Evolutionary conservation across 2,329 filamentous ascomycete species (phyloP).

Genomic region (Amesomyces nigricolor): DNA sequence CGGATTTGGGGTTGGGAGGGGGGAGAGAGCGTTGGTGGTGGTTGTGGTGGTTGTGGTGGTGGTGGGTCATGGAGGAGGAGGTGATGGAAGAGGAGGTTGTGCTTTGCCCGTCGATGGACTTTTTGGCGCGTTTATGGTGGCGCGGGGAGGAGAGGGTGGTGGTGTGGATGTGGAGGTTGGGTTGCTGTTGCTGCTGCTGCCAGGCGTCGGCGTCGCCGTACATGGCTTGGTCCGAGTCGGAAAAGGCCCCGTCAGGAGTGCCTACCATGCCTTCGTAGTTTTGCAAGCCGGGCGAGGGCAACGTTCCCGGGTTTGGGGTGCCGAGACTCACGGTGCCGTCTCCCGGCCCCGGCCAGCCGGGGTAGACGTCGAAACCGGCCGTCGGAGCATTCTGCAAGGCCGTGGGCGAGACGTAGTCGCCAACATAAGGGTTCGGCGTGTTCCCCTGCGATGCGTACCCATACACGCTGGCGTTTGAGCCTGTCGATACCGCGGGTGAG

Average conservation of each 20-base stretch:
- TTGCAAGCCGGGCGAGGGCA: constrained; percentile 1
- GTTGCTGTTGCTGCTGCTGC: neutral
- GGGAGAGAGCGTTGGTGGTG: neutral
- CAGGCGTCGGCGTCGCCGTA: neutral
- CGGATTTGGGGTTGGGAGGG: neutral
- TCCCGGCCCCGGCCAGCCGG: neutral
- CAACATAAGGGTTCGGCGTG: constrained; percentile 4
- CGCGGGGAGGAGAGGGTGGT: no score
- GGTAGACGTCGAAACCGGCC: neutral
- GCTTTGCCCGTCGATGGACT: neutral
- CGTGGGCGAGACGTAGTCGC: constrained; percentile 10
- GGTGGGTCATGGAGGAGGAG: neutral
- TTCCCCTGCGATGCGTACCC: constrained; percentile 7
- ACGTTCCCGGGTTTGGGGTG: neutral
- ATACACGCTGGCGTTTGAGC: constrained; percentile 1
- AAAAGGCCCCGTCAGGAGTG: neutral
- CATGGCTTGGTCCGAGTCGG: neutral
- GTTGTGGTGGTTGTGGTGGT: neutral
- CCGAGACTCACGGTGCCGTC: constrained; percentile 3
- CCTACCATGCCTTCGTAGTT: neutral
- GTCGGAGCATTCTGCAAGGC: constrained; percentile 1
- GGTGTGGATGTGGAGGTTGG: no score
- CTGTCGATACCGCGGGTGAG: constrained; percentile 10
- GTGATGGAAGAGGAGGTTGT: neutral
- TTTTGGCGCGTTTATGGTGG: constrained; percentile 8